Percentiles rank a stretch among this genome's conserved stretches.
phyloP scores from a whole-genome alignment of 257 asterid species.

The Solanum chmielewskii region DNA sequence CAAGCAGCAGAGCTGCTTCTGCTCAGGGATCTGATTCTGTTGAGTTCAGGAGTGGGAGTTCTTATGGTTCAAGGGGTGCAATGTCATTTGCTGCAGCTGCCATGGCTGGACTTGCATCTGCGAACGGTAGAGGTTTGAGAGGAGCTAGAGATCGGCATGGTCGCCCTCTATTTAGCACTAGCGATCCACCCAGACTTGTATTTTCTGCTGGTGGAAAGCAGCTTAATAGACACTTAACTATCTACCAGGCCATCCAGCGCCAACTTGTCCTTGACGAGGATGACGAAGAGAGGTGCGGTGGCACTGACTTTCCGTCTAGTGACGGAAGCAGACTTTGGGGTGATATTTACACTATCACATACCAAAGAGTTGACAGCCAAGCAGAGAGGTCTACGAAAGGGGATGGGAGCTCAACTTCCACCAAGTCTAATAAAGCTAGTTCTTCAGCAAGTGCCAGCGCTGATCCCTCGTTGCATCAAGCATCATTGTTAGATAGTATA shows the following conservation, averaged over 20 bases:
- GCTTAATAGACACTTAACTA: conserved; percentile 67
- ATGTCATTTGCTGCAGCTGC: conserved; percentile 99
- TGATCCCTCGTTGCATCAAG: conserved; percentile 32
- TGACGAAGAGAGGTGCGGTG: conserved; percentile 64
- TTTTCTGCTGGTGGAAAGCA: conserved; percentile 86
- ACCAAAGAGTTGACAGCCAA: conserved; percentile 67
- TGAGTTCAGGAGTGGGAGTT: conserved; percentile 63
- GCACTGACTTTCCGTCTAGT: conserved; percentile 63
- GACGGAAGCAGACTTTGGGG: conserved; percentile 87
- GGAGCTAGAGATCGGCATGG: conserved; percentile 72
- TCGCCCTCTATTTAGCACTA: conserved; percentile 42
- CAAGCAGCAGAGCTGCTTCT: conserved; percentile 61
- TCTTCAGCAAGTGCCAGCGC: conserved; percentile 28
- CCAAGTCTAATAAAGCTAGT: conserved; percentile 55
- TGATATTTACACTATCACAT: conserved; percentile 79
- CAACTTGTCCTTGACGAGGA: conserved; percentile 83
- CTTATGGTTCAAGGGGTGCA: conserved; percentile 87
- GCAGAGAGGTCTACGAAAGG: conserved; percentile 51
- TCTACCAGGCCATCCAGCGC: conserved; percentile 88
- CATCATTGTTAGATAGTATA: conserved; percentile 85
- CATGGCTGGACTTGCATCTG: conserved; percentile 91
- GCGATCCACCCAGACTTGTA: conserved; percentile 50
- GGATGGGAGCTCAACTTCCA: conserved; percentile 38
- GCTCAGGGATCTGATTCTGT: conserved; percentile 40
- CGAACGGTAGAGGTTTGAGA: conserved; percentile 66